A percentile compares a stretch with the other conserved stretches of the same genome.
Evolutionary conservation across 257 asterid species (phyloP).

Genomic region (Solanum piurae): DNA sequence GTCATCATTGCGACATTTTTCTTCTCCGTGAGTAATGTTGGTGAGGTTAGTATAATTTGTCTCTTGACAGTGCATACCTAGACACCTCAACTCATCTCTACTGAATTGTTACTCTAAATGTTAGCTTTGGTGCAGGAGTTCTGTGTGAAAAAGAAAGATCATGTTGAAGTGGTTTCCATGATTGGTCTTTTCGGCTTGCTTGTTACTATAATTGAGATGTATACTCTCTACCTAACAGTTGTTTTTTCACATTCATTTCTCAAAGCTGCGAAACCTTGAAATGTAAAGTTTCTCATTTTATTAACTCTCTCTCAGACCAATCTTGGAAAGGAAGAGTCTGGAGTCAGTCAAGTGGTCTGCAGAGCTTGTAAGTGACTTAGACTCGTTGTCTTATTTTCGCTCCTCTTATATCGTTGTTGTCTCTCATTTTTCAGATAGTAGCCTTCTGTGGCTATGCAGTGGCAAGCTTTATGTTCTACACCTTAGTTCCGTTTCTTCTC

Average conservation of each 20-base stretch:
- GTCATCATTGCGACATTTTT: slow-evolving; percentile 51
- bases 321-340: slow-evolving; percentile 44
- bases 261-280: neutral
- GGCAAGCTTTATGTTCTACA: slow-evolving; percentile 44
- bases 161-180: slow-evolving; percentile 60
- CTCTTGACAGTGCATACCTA: neutral
- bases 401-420: neutral
- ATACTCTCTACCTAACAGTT: slow-evolving; percentile 7
- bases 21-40: slow-evolving; percentile 58
- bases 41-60: slow-evolving; percentile 34
- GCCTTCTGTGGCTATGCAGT: slow-evolving; percentile 30
- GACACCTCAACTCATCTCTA: neutral
- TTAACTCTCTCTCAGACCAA: slow-evolving; percentile 15
- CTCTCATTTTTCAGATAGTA: slow-evolving; percentile 23
- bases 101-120: neutral
- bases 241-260: neutral
- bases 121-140: slow-evolving; percentile 40
- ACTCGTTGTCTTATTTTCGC: neutral
- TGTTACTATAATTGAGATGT: slow-evolving; percentile 47
- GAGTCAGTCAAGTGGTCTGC: slow-evolving; percentile 42
- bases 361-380: slow-evolving; percentile 35
- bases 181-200: slow-evolving; percentile 61
- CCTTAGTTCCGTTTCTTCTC: slow-evolving; percentile 38
- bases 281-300: neutral
- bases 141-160: slow-evolving; percentile 62